Base-by-base conservation (phyloP, 257 asterid species). In the Nemophila menziesii region DNA sequence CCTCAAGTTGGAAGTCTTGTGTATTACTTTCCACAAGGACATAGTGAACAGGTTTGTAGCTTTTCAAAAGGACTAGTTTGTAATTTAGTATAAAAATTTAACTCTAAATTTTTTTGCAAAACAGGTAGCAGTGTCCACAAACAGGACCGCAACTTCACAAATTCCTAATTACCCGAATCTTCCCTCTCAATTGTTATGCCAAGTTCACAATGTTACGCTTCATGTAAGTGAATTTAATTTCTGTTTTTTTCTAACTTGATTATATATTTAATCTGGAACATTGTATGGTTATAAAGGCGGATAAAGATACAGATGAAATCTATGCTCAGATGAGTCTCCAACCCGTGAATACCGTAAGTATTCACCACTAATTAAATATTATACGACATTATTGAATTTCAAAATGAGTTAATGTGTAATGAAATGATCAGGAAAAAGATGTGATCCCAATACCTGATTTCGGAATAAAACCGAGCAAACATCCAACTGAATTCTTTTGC, bases 311-410 rank as follows among this genome's bases (percentile, higher is more conserved):
- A 2, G 97, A 87, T 52, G 97, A 83, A 65, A 83, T 83, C 58
- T 87, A 84, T 53, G 95, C 95, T 33, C 97, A 83, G 63, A 83
- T 89, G 93, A 84, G 90, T 60, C 87, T 89, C 34, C 97, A 89
- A 66, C 76, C 93, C 44, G 95, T 89, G 37, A 73, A 70, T 59
- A 67, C 92, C 42, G 97, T 87, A 66, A 67, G 93, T 44, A 34
- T 43, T 15, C 19, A 49, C 46, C 38, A 17, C 33, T 16, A 23
- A 57, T 2, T 20, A 37, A 16, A 5, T 48, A 48, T 8, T 44
- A 1, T 7, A 2, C 12, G 12, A 29, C 36, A 29, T 29, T 2
- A 29, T 29, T 29, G 8, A 13, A 29, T n/a, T n/a, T n/a, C n/a
- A 2, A 29, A 29, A 29, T 29, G 7, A 29, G 4, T 29, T 2